Evolutionary conservation across 306 rosid genomes (phyloP).

Genomic region (Pyrus bretschneideri): DNA sequence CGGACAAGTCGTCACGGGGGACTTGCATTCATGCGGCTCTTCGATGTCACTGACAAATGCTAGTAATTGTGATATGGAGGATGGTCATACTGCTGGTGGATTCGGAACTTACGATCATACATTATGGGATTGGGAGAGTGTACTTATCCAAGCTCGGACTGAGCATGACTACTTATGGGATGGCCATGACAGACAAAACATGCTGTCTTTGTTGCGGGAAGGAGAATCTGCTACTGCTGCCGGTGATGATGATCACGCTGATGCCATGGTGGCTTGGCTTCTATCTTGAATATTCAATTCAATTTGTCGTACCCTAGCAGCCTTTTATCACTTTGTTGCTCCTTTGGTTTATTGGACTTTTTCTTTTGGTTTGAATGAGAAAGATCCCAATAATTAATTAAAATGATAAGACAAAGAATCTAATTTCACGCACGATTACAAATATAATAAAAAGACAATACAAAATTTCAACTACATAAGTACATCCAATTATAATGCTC

Average conservation of each 20-base stretch:
- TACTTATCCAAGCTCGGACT: background rate
- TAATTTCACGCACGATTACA: no score
- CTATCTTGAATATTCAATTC: constrained; percentile 32
- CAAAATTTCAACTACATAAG: background rate
- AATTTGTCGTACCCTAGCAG: background rate
- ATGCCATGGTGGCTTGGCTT: constrained; percentile 44
- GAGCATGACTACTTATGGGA: constrained; percentile 2
- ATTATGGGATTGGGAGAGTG: constrained; percentile 12
- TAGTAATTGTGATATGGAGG: background rate
- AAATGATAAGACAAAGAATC: background rate
- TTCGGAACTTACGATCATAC: background rate
- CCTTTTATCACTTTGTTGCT: background rate
- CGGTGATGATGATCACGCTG: background rate
- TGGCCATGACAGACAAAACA: constrained; percentile 15
- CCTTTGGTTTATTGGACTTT: background rate
- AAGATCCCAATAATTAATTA: background rate
- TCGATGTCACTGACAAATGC: background rate
- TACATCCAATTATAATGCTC: no score
- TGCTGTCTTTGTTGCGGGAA: constrained; percentile 33
- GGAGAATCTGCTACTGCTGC: background rate
- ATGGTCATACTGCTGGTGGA: background rate
- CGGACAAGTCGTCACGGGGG: background rate
- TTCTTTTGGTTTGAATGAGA: background rate
- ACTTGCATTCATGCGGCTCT: background rate
- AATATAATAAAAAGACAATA: background rate